A percentile compares a stretch with the other conserved stretches of the same genome.
These are phyloP conservation scores for Phyllosticta citribraziliensis DNA, from an alignment of 2,329 filamentous ascomycete genomes.

Conservation along the genomic window DNA sequence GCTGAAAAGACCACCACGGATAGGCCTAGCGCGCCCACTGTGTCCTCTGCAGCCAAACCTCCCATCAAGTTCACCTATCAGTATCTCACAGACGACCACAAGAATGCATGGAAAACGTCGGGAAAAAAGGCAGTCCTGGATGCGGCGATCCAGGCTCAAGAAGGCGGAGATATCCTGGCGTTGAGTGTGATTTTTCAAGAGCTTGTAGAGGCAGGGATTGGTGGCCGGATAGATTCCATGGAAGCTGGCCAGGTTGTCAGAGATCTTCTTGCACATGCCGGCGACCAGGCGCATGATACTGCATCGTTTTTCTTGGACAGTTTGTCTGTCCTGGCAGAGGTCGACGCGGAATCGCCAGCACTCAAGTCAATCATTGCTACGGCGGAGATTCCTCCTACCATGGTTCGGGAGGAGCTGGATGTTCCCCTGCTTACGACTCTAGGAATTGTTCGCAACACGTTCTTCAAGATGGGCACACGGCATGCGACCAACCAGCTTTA, in stretches of 20 bases:
- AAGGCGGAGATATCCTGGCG: constrained; percentile 57
- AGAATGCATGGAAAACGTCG: constrained; percentile 56
- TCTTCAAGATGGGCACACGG: constrained; percentile 71
- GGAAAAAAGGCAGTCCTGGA: constrained; percentile 60
- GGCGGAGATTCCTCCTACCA: constrained; percentile 58
- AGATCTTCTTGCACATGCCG: constrained; percentile 55
- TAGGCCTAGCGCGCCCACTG: not conserved
- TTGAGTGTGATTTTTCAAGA: constrained; percentile 75
- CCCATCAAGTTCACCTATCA: constrained; percentile 55
- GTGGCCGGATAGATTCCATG: constrained; percentile 53
- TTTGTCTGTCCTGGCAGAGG: constrained; percentile 67
- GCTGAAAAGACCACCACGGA: constrained; percentile 14
- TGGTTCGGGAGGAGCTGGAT: constrained; percentile 79
- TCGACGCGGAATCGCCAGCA: constrained; percentile 48
- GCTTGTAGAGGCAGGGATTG: constrained; percentile 64
- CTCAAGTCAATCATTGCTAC: constrained; percentile 62
- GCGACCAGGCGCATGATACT: constrained; percentile 34
- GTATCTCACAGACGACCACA: constrained; percentile 59
- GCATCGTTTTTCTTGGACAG: constrained; percentile 69
- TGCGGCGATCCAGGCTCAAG: constrained; percentile 53
- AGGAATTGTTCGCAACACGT: constrained; percentile 75
- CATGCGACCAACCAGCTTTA: constrained; percentile 91
- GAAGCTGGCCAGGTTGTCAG: constrained; percentile 66
- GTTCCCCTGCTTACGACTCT: constrained; percentile 63
- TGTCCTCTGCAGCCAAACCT: not conserved